Percentiles rank a stretch among this genome's conserved stretches.
These are phyloP conservation scores for Monilinia vaccinii-corymbosi DNA, from an alignment of 2,329 filamentous ascomycete genomes.

Conservation along the genomic window DNA sequence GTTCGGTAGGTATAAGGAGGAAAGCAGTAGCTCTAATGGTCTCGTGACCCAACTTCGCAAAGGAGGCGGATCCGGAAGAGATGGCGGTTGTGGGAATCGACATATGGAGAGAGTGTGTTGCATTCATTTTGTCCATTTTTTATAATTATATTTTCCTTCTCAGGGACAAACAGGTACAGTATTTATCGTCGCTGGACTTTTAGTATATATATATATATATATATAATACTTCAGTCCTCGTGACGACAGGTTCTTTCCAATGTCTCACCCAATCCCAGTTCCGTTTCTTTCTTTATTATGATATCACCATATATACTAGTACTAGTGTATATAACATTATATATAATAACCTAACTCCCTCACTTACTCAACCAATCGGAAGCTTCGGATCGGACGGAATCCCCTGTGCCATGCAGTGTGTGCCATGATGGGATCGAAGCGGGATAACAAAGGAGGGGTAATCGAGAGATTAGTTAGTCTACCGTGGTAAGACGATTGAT, in stretches of 20 bases:
- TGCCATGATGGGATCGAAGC: neutral
- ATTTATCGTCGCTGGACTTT: neutral
- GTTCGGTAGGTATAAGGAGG: slow-evolving; percentile 24
- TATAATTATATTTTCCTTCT: neutral
- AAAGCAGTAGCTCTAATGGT: slow-evolving; percentile 21
- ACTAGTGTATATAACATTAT: too few relatives aligned
- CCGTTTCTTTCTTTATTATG: neutral
- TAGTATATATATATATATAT: too few relatives aligned
- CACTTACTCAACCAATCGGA: too few relatives aligned
- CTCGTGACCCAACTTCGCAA: slow-evolving; percentile 24
- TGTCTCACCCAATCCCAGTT: neutral
- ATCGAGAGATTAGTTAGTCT: too few relatives aligned
- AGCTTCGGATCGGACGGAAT: neutral
- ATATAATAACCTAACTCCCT: too few relatives aligned
- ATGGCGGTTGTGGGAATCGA: slow-evolving; percentile 14
- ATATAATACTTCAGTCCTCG: neutral
- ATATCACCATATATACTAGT: too few relatives aligned
- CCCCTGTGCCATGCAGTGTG: too few relatives aligned
- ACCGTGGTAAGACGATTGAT: too few relatives aligned
- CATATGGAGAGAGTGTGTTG: slow-evolving; percentile 13
- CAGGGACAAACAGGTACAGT: too few relatives aligned
- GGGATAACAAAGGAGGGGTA: neutral
- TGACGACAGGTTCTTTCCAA: neutral
- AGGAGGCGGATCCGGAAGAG: slow-evolving; percentile 18
- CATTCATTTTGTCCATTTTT: slow-evolving; percentile 20